Conservation (phyloP, 2,329 filamentous ascomycete species). For the Epichloe glyceriae region DNA sequence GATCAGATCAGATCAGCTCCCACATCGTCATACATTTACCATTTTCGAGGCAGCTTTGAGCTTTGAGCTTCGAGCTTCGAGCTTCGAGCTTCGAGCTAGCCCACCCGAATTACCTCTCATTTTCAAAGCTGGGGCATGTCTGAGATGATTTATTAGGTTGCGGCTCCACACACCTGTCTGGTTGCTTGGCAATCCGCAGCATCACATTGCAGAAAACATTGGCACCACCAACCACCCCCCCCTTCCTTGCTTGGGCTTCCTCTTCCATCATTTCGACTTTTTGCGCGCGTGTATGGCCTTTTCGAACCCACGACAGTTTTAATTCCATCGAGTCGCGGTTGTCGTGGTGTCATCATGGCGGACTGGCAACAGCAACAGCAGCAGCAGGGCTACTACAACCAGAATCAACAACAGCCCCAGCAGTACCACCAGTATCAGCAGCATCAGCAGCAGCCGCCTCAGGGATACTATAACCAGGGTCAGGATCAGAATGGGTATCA, state of each 20-base stretch:
- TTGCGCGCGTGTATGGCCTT: background rate
- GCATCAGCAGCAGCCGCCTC: conserved; percentile 9
- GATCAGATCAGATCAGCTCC: too few relatives aligned
- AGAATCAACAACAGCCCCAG: conserved; percentile 4
- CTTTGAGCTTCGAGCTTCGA: too few relatives aligned
- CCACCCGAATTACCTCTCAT: too few relatives aligned
- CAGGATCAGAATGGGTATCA: conserved; percentile 13
- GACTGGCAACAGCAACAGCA: background rate
- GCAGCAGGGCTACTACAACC: conserved; percentile 1
- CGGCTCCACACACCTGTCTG: background rate
- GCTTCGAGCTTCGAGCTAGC: too few relatives aligned
- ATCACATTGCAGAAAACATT: background rate
- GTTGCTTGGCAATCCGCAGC: background rate
- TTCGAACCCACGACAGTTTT: too few relatives aligned
- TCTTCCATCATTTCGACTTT: background rate
- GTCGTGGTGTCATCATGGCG: conserved; percentile 1
- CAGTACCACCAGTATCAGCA: conserved; percentile 4
- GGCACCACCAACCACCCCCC: background rate
- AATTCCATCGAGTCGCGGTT: background rate
- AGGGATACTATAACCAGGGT: conserved; percentile 6
- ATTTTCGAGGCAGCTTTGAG: too few relatives aligned
- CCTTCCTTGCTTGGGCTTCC: background rate
- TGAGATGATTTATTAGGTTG: too few relatives aligned
- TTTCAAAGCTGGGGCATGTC: too few relatives aligned
- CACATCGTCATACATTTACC: too few relatives aligned